Percentiles rank a stretch among this genome's conserved stretches.
Conservation (phyloP, 2,329 filamentous ascomycete species). For the Bisporella sp. region DNA sequence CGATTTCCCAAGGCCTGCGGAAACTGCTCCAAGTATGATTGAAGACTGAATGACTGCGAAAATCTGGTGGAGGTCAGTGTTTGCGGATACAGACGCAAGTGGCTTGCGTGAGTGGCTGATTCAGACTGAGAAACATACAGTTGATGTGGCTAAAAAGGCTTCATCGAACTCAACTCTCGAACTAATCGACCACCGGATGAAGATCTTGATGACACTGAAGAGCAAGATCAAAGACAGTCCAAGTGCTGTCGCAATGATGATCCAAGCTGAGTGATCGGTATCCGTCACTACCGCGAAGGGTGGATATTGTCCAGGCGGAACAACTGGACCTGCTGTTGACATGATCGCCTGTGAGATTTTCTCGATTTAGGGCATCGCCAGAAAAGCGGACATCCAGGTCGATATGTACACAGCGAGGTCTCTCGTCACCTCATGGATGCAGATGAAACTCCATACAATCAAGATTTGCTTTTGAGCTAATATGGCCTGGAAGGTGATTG, state of each 20-base stretch:
- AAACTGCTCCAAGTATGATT: conserved; percentile 6
- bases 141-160: conserved; percentile 2
- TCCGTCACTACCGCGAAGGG: conserved; percentile 11
- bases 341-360: not conserved
- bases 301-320: conserved; percentile 2
- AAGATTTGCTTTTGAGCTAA: too few species aligned
- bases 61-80: not conserved
- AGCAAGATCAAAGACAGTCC: conserved; percentile 7
- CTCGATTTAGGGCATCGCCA: not conserved
- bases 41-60: conserved; percentile 7
- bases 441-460: too few species aligned
- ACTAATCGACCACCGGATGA: not conserved
- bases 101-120: not conserved
- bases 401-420: too few species aligned
- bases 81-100: not conserved
- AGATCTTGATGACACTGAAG: conserved; percentile 7
- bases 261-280: conserved; percentile 11
- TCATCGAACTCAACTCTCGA: conserved; percentile 4
- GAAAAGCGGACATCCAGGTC: too few species aligned
- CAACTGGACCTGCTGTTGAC: not conserved
- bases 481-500: too few species aligned
- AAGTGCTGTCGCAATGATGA: conserved; percentile 9
- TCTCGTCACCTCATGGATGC: too few species aligned
- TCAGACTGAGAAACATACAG: not conserved
- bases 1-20: conserved; percentile 9